These are phyloP conservation scores for Colletotrichum sublineola DNA, from an alignment of 2,329 filamentous ascomycete genomes.

Conservation along the genomic window DNA sequence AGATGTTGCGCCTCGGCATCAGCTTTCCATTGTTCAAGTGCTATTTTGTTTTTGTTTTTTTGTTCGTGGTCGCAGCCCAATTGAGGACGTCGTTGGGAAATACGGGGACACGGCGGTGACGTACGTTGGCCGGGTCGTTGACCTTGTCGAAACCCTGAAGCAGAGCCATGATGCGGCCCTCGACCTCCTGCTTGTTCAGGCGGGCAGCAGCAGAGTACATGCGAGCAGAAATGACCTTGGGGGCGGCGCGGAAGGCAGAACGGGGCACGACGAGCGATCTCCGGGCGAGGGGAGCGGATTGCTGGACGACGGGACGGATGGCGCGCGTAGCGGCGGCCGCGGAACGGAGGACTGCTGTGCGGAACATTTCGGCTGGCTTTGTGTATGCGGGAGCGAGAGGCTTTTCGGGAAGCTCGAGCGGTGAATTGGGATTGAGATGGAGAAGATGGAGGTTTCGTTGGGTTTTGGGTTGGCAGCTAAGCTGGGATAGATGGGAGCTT, in stretches of 20 bases:
- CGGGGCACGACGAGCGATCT: constrained; percentile 72
- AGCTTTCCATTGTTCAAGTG: constrained; percentile 1
- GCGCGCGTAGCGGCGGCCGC: constrained; percentile 70
- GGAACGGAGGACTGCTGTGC: constrained; percentile 85
- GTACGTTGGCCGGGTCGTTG: constrained; percentile 74
- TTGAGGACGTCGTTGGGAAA: neutral
- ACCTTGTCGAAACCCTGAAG: constrained; percentile 98
- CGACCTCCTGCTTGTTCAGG: constrained; percentile 85
- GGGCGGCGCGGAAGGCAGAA: constrained; percentile 68
- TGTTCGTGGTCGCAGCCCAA: neutral
- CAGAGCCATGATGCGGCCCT: constrained; percentile 92
- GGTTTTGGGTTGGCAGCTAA: constrained; percentile 20
- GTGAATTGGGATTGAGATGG: constrained; percentile 17
- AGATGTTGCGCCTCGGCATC: constrained; percentile 1
- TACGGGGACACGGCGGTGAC: constrained; percentile 44
- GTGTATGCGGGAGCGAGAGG: constrained; percentile 13
- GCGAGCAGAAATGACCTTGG: constrained; percentile 75
- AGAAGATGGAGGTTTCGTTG: constrained; percentile 21
- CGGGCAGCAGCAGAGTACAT: constrained; percentile 88
- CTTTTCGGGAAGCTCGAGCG: constrained; percentile 20
- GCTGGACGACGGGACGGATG: constrained; percentile 66
- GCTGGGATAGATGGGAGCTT: constrained; percentile 33
- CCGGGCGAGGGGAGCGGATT: constrained; percentile 61
- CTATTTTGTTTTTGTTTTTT: neutral
- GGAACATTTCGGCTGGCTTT: constrained; percentile 76